A percentile compares a stretch with the other conserved stretches of the same genome.
Conservation (phyloP, 768 basidiomycete species). For the Podaxis carcinomalis region DNA sequence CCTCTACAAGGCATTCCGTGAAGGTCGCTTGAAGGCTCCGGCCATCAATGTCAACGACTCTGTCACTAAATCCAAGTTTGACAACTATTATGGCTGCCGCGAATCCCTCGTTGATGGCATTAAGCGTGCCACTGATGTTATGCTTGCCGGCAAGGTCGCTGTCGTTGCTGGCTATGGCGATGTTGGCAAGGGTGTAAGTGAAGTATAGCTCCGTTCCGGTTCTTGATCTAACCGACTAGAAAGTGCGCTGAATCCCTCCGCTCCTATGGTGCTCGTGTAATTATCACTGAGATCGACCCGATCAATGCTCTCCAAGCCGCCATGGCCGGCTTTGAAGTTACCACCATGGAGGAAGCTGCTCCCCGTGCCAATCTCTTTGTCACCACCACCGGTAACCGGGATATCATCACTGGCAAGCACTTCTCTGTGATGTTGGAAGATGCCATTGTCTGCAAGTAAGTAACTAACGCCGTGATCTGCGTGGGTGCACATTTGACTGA, state of each 20-base stretch:
- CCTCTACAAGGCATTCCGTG: constrained; percentile 96
- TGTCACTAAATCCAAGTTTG: constrained; percentile 99
- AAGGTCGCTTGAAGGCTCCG: constrained; percentile 93
- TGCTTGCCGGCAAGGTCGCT: constrained; percentile 99
- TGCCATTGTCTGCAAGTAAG: constrained; percentile 96
- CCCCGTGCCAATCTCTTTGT: constrained; percentile 88
- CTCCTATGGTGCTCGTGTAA: constrained; percentile 95
- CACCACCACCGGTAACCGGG: constrained; percentile 97
- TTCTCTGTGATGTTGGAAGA: constrained; percentile 95
- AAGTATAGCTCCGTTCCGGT: neutral
- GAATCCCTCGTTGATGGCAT: constrained; percentile 99
- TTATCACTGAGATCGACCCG: constrained; percentile 98
- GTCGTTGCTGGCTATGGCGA: constrained; percentile 99
- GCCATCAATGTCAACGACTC: constrained; percentile 99
- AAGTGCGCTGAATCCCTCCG: constrained; percentile 96
- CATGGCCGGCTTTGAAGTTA: constrained; percentile 99
- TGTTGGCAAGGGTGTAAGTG: constrained; percentile 95
- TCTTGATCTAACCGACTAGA: neutral
- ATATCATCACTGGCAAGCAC: constrained; percentile 92
- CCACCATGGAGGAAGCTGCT: constrained; percentile 98
- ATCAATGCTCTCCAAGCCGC: constrained; percentile 99
- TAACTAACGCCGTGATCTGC: constrained; percentile 11
- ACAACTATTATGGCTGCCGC: constrained; percentile 98
- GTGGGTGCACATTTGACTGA: neutral
- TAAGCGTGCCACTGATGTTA: constrained; percentile 99